Evolutionary conservation across 73 alveolate genomes (phyloP).

Genomic region (Tetrahymena elliotti): DNA sequence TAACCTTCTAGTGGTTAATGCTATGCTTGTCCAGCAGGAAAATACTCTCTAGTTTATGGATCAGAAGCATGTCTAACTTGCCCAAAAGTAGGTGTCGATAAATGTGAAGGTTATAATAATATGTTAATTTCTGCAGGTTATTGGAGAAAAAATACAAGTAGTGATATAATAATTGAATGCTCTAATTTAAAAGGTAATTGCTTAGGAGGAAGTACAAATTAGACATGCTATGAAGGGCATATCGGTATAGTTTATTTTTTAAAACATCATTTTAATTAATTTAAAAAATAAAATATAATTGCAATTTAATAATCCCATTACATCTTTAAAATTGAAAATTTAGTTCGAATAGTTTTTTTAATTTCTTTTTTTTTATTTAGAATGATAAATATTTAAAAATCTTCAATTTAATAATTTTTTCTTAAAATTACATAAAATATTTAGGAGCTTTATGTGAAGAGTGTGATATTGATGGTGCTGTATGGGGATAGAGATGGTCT

Average conservation of each 20-base stretch:
- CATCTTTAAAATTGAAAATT: too few species aligned
- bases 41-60: neutral
- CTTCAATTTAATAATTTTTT: too few species aligned
- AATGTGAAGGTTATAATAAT: neutral
- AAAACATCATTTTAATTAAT: too few species aligned
- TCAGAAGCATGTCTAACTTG: neutral
- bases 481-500: constrained; percentile 10
- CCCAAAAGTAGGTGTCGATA: neutral
- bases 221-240: constrained; percentile 23
- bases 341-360: too few species aligned
- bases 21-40: neutral
- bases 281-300: too few species aligned
- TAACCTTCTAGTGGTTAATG: neutral
- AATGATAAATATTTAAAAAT: too few species aligned
- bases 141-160: constrained; percentile 37
- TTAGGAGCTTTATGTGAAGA: constrained; percentile 44
- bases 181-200: constrained; percentile 12
- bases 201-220: constrained; percentile 8
- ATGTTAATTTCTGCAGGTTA: neutral
- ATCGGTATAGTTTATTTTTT: neutral
- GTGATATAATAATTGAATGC: constrained; percentile 19
- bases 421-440: neutral
- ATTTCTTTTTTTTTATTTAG: too few species aligned
- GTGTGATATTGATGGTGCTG: constrained; percentile 19
- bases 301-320: neutral